Conservation (phyloP, 23 red algal species). For the Cyanidioschyzon merolae region DNA sequence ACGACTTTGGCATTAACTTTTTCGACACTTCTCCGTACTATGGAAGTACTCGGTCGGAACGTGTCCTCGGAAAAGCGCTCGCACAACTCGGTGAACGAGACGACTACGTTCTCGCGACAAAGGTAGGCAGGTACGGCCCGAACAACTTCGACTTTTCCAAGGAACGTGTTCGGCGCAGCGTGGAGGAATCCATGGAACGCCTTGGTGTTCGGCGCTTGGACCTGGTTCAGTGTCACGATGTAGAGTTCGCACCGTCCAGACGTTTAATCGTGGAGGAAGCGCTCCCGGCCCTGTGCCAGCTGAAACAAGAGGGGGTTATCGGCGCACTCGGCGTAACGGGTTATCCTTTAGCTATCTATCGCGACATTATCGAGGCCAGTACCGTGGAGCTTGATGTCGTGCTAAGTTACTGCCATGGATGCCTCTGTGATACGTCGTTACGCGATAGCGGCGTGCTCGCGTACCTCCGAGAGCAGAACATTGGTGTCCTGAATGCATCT, state of each 20-base stretch:
- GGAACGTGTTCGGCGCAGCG: constrained; percentile 40
- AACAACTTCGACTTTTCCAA: constrained; percentile 83
- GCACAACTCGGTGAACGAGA: constrained; percentile 54
- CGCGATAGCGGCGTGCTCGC: not conserved
- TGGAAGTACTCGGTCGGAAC: constrained; percentile 64
- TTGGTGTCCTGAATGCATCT: constrained; percentile 82
- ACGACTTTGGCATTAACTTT: constrained; percentile 69
- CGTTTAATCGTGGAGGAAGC: constrained; percentile 49
- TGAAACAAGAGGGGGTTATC: constrained; percentile 50
- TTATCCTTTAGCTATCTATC: constrained; percentile 66
- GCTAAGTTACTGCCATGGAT: constrained; percentile 75
- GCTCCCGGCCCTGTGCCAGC: constrained; percentile 40
- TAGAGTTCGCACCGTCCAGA: constrained; percentile 56
- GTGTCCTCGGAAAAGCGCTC: constrained; percentile 65
- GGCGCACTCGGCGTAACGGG: constrained; percentile 87
- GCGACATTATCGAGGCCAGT: not conserved
- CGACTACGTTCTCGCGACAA: constrained; percentile 67
- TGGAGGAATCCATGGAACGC: constrained; percentile 61
- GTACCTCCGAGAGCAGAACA: not conserved
- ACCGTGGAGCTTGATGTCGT: constrained; percentile 44
- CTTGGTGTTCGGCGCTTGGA: constrained; percentile 59
- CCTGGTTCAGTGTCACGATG: constrained; percentile 96
- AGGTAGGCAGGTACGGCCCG: constrained; percentile 84
- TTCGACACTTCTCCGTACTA: constrained; percentile 95
- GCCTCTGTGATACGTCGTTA: constrained; percentile 59